Evolutionary conservation across 495 filamentous ascomycete genomes (phyloP), one percentile per base, ranked within the genome.

Genomic region (Astrothelium subdiscretum): DNA sequence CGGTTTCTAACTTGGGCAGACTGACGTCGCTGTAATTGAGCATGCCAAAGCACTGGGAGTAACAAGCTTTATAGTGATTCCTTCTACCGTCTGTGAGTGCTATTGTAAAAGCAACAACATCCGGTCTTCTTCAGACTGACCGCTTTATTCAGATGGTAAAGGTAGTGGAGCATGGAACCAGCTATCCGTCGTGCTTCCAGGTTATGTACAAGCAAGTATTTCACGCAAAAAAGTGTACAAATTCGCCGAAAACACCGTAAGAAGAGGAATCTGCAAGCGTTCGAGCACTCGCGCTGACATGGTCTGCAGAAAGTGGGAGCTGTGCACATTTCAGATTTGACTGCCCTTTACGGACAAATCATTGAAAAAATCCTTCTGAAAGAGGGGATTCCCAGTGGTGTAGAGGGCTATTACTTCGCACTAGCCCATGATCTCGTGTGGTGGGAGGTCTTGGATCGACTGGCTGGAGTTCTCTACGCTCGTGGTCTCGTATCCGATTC

Each of bases 211-310:
- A 29, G 48, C 48, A 1, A 27, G 48, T 15, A 54, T 54, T 54
- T 12, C 48, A 20, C 48, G 24, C 11, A 54, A 29, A 29, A 10
- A 4, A 54, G 48, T 54, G 20, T 54, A 4, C 15, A 54, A 54
- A 54, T 54, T 54, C 24, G 5, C 48, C 24, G 48, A 64, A 32
- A 62, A 73, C 57, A 66, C 66, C 35, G 73, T 75, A 68, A 65
- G 69, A 59, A 67, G 62, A 52, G 51, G 35, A 42, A 31, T 35
- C 48, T 6, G 18, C 42, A 61, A 57, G 20, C 29, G 4, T 20
- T 35, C 31, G 11, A 32, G 31, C 27, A 48, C n/a, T 35, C 5
- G 18, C 13, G 15, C 40, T 35, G 32, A 40, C 22, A 26, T 54
- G 52, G 63, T 31, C 24, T 54, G 58, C 20, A 54, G 48, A 54